Base-by-base conservation (phyloP, 352 stramenopile species). In the Thraustochytrium striatum region DNA sequence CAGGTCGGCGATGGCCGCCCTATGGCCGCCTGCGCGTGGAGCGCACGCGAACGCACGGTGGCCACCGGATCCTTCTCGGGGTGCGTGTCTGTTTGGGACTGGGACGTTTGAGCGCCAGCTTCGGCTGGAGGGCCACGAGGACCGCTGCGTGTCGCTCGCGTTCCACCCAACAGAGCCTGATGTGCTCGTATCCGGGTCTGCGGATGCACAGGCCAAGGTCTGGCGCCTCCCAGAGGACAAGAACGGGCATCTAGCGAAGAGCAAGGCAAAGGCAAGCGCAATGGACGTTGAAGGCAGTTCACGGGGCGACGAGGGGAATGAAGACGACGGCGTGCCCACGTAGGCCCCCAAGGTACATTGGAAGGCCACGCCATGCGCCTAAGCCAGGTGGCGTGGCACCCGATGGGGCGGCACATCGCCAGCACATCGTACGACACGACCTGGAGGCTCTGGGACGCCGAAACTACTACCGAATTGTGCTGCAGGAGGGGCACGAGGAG, bases 401-500 rank as follows among this genome's bases (percentile, higher is more conserved):
- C 95, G 2, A 85, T 89, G n/a, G 93, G 94, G 16, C 82, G 90
- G 50, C 93, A 92, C 81, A 85, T 98, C 3, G 94, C 88, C 32
- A 98, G 93, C 7, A 97, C 94, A 9, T 96, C 91, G 83, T 98
- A 97, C 82, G 95, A 99, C 84, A 90, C 97, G 79, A 97, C 94
- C 28, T 98, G 94, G 94, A 87, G 95, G n/a, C 87, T 99, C 19
- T 99, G 94, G 95, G 95, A 99, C 84, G 87, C 97, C 16, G 90
- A 95, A 39, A 96, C 91, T 0, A 89, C 87, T 7, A 87, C 91
- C 50, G 92, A 96, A 83, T 98, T 57, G 82, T 98, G 41, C 79
- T 98, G 16, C 95, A 99, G 83, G 95, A 83, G 16, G 95, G 95
- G 0, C 95, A 98, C 84, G 93, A 90, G 81, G 92, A 90, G 78